Base-by-base conservation (phyloP, 2,329 filamentous ascomycete genomes). In the Trichoderma atroviride region DNA sequence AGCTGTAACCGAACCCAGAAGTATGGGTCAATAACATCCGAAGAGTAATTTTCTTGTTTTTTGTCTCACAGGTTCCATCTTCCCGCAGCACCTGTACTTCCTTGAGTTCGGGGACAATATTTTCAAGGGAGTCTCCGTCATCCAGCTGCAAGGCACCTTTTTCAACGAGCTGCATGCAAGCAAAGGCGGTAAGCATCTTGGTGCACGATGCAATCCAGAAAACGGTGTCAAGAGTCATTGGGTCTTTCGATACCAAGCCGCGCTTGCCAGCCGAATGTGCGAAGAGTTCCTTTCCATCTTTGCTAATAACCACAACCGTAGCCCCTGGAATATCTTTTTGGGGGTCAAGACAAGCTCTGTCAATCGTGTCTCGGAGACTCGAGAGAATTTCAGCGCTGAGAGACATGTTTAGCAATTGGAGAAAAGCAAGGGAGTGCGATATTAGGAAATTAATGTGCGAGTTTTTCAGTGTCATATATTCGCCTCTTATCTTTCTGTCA, bases 91-190 rank as follows among this genome's bases (percentile, higher is more conserved):
- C 64, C 11, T 67, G 43, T 29, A 59, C n/a, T 4, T 37, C 16
- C 4, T 67, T 67, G 2, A 59, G 19, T 47, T 67, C 64, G n/a
- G 43, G 29, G 0, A 67, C n/a, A 10, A 67, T 14, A 19, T 29
- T 29, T 29, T 59, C 64, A 37, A 67, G 64, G 22, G 58, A 31
- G 2, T 59, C 37, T 10, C 64, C 64, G 27, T 67, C 55, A 52
- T 67, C 55, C 3, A 67, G 55, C 6, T 29, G 52, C 40, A 67
- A 16, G 55, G 22, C n/a, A 1, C 55, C 64, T 40, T 59, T 55
- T 29, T 67, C 64, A 6, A 67, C 64, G 29, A 67, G 64, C 22
- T 67, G 64, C 64, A 67, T 67, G 31, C 64, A 67, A 37, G 64
- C 64, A 58, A 67, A 5, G 13, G 55, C 63, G 6, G 63, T 67